Base-by-base conservation (phyloP, 1,139 yeast species). In the Magnusiomyces ingens region DNA sequence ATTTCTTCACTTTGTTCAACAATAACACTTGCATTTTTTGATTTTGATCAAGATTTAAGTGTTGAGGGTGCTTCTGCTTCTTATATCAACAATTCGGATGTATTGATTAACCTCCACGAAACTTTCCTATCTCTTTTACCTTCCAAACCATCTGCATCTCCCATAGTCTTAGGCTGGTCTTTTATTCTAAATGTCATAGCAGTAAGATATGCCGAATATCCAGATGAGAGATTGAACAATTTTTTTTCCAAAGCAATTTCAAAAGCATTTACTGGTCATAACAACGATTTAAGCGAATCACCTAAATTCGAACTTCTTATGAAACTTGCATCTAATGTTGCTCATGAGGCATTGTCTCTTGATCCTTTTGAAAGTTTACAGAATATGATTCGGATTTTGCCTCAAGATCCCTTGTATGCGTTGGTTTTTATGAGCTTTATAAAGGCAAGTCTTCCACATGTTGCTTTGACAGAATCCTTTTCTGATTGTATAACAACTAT, bases 131-230 rank as follows among this genome's bases (percentile, higher is more conserved):
- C 51, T 15, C 53, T 56, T 22, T 47, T 45, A 45, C 57, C 49
- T 21, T 36, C 74, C 15, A 62, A 69, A 0, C 66, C 71, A 11
- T 59, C 69, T 1, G 79, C 80, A 56, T 69, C 88, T 0, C 71
- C 84, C 3, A 70, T 83, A 1, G 67, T 79, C 50, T 84, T 85
- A 61, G 78, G 82, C 36, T 89, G 96, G 95, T 79, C 88, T 12
- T 78, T 86, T 19, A 69, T 84, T 4, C 64, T 84, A 8, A 81
- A 81, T 59, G 72, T 84, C 52, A 81, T 84, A 57, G 73, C 77
- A 3, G 71, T 76, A 45, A 67, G 79, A 32, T 65, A 79, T 13
- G 77, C 77, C 52, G 82, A 78, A 52, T 58, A 62, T 37, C 69
- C 72, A 1, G 54, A 57, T 52, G 45, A 58, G 57, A 56, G 58